Percentiles rank a stretch among this genome's conserved stretches.
These are phyloP conservation scores for Diutina ranongensis DNA, from an alignment of 1,139 yeast genomes.

Conservation along the genomic window DNA sequence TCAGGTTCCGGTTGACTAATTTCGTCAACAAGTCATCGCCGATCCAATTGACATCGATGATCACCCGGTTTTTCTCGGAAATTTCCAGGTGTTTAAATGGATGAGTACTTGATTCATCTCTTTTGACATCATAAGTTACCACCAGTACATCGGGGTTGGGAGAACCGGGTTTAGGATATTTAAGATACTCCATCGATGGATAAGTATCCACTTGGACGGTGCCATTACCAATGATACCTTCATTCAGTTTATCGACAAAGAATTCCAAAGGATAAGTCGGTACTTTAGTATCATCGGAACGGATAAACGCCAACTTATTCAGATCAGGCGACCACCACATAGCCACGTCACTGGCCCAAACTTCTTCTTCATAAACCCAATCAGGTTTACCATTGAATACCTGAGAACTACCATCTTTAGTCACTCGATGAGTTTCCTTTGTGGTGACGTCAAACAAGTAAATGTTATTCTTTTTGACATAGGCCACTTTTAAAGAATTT, in stretches of 20 bases:
- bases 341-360: constrained; percentile 48
- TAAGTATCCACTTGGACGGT: constrained; percentile 18
- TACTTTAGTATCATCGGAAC: constrained; percentile 40
- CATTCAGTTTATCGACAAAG: constrained; percentile 32
- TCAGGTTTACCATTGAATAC: constrained; percentile 86
- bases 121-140: constrained; percentile 19
- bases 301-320: constrained; percentile 32
- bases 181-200: constrained; percentile 27
- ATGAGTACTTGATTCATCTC: neutral
- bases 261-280: constrained; percentile 43
- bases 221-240: neutral
- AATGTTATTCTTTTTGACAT: constrained; percentile 26
- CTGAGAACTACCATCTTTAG: constrained; percentile 53
- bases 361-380: constrained; percentile 97
- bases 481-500: constrained; percentile 22
- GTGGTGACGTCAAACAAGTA: constrained; percentile 17
- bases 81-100: constrained; percentile 8
- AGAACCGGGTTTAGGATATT: constrained; percentile 38
- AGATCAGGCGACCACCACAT: constrained; percentile 62
- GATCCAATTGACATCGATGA: constrained; percentile 36
- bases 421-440: constrained; percentile 27
- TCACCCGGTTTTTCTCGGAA: constrained; percentile 15
- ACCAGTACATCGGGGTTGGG: constrained; percentile 32
- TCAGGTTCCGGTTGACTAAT: constrained; percentile 4
- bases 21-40: constrained; percentile 13